A percentile compares a stretch with the other conserved stretches of the same genome.
phyloP scores from a whole-genome alignment of 768 basidiomycete species.

The Pisolithus microcarpus region DNA sequence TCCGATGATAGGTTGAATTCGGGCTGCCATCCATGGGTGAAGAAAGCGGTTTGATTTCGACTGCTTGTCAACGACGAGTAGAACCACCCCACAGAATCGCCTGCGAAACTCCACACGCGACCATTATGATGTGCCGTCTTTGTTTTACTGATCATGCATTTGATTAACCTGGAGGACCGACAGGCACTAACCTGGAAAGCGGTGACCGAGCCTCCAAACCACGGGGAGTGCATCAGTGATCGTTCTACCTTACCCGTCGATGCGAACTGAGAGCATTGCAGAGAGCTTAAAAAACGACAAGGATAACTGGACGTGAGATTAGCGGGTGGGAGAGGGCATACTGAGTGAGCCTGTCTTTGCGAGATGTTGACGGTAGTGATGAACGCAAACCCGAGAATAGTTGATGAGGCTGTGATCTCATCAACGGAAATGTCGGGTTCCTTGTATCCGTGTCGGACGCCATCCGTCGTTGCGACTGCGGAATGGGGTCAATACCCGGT shows the following conservation, averaged over 20 bases:
- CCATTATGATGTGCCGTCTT: constrained; percentile 32
- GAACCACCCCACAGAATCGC: constrained; percentile 49
- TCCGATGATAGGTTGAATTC: constrained; percentile 34
- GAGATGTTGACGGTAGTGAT: constrained; percentile 5
- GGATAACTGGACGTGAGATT: background rate
- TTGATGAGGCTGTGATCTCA: background rate
- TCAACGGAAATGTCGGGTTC: background rate
- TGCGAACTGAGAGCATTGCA: constrained; percentile 34
- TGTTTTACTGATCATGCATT: background rate
- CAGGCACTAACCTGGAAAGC: constrained; percentile 39
- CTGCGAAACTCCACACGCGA: constrained; percentile 34
- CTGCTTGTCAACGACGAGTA: constrained; percentile 26
- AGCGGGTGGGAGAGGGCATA: constrained; percentile 7
- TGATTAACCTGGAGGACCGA: background rate
- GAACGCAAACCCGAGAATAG: constrained; percentile 13
- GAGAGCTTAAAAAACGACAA: constrained; percentile 26
- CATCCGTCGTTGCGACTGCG: constrained; percentile 4
- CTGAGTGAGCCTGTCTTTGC: constrained; percentile 23
- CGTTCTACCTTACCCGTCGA: constrained; percentile 29
- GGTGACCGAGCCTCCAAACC: constrained; percentile 31
- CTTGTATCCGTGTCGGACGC: background rate
- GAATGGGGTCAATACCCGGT: background rate
- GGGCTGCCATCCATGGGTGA: constrained; percentile 31
- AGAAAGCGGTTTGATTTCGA: constrained; percentile 1
- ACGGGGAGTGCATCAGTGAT: constrained; percentile 25